Conservation (phyloP, 495 filamentous ascomycete genomes). For the Podospora didyma region DNA sequence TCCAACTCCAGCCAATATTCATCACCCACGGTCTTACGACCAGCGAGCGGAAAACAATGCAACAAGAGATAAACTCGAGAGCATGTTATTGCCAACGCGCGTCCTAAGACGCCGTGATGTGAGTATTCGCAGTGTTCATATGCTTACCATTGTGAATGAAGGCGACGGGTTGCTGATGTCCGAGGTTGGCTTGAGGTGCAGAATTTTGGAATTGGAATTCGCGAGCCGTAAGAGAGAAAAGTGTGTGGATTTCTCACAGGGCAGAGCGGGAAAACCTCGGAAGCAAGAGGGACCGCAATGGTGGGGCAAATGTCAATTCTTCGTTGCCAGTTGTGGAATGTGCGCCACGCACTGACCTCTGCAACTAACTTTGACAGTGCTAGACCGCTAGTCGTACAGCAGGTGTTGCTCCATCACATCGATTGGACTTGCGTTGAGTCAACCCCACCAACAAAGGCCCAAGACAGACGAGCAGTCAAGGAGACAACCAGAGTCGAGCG, state of each 20-base stretch:
- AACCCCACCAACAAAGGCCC: neutral
- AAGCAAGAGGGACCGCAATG: neutral
- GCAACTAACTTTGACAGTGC: no score
- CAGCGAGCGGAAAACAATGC: conserved; percentile 44
- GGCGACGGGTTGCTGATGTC: conserved; percentile 25
- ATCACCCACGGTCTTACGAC: conserved; percentile 55
- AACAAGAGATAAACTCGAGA: conserved; percentile 35
- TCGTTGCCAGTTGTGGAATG: neutral
- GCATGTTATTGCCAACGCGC: conserved; percentile 21
- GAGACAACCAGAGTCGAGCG: no score
- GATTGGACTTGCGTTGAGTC: neutral
- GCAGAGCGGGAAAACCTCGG: conserved; percentile 25
- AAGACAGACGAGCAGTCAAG: neutral
- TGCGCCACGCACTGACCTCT: neutral
- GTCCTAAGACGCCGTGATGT: conserved; percentile 18
- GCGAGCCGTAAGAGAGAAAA: conserved; percentile 17
- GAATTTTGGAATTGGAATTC: conserved; percentile 19
- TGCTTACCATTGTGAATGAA: conserved; percentile 44
- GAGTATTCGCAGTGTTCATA: conserved; percentile 20
- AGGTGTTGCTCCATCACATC: neutral
- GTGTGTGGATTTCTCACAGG: conserved; percentile 30
- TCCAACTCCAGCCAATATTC: conserved; percentile 78
- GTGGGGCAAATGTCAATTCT: conserved; percentile 4
- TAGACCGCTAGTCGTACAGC: neutral
- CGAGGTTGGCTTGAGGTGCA: conserved; percentile 21